These are phyloP conservation scores for Saksenaea vasiformis DNA, from an alignment of 371 early-diverging fungal genomes.

Conservation along the genomic window DNA sequence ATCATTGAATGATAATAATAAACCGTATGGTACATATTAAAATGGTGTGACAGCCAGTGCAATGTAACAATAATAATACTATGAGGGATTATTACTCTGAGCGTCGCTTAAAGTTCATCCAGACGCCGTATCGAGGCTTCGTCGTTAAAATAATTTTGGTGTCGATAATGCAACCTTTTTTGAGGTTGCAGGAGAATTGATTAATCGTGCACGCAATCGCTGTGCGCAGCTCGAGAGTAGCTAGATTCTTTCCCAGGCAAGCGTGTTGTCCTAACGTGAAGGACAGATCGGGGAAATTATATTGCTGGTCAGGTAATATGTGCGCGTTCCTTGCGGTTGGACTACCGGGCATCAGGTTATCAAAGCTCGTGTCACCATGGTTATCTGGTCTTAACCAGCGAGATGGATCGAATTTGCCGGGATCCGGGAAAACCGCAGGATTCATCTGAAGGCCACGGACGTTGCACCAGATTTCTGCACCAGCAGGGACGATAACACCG, in stretches of 20 bases:
- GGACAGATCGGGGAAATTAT: conserved; percentile 48
- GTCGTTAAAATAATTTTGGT: conserved; percentile 50
- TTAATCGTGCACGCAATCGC: conserved; percentile 45
- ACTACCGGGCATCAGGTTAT: conserved; percentile 9
- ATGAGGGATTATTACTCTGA: not conserved
- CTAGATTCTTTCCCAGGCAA: conserved; percentile 50
- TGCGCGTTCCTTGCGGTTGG: not conserved
- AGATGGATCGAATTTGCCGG: conserved; percentile 37
- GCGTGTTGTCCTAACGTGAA: conserved; percentile 49
- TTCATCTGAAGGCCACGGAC: conserved; percentile 53
- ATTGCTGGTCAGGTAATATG: conserved; percentile 31
- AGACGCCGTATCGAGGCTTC: conserved; percentile 49
- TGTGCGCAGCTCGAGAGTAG: conserved; percentile 44
- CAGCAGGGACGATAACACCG: conserved; percentile 39
- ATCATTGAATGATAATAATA: no score
- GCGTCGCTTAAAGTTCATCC: conserved; percentile 34
- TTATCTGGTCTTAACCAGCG: conserved; percentile 36
- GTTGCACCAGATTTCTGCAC: conserved; percentile 52
- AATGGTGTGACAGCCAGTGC: no score
- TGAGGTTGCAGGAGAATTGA: conserved; percentile 31
- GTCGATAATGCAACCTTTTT: conserved; percentile 35
- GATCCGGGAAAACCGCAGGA: conserved; percentile 40
- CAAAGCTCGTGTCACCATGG: conserved; percentile 13
- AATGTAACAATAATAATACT: no score
- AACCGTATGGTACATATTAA: no score